Base-by-base conservation (phyloP, 2,329 filamentous ascomycete species). In the Tolypocladium pustulatum region DNA sequence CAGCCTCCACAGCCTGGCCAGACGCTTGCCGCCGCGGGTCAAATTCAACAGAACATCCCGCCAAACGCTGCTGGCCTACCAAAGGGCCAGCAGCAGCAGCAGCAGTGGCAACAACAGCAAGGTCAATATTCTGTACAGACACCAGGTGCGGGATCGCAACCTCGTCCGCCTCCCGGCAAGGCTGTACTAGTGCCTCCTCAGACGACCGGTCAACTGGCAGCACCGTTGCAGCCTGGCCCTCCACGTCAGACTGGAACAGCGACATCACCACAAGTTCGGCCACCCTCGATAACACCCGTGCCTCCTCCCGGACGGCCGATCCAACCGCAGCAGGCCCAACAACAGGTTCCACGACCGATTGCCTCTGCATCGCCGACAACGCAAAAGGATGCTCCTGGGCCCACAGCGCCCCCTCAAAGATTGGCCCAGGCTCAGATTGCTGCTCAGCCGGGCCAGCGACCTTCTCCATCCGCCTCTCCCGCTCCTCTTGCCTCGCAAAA, bases 171-270 rank as follows among this genome's bases (percentile, higher is more conserved):
- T 25, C 46, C 66, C 25, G 61, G 62, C 41, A 73, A 72, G 25
- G 67, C 68, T 38, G 67, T 70, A 5, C 65, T 72, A 49, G 68
- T 68, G 25, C 69, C 70, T 25, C 70, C 73, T 52, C 75, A 76
- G 57, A 62, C 66, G 55, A 61, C 70, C 36, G 69, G 70, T 2
- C 73, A 76, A 38, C 61, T 71, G 56, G 68, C 69, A 15, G 66
- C 73, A 6, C 69, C 72, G 5, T 37, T 72, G 15, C 74, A 75
- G 41, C 69, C 72, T 20, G 71, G 68, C 4, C 68, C 70, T 22
- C 66, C 67, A 41, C 66, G 67, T 25, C 61, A 62, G 51, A 54
- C 59, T n/a, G 62, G 61, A 17, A 65, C 66, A 37, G 61, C 61
- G 30, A 62, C 60, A 22, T 60, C 64, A 49, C 68, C 66, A 20